phyloP scores from a whole-genome alignment of 352 stramenopile genomes.

The Phytophthora idaei region DNA sequence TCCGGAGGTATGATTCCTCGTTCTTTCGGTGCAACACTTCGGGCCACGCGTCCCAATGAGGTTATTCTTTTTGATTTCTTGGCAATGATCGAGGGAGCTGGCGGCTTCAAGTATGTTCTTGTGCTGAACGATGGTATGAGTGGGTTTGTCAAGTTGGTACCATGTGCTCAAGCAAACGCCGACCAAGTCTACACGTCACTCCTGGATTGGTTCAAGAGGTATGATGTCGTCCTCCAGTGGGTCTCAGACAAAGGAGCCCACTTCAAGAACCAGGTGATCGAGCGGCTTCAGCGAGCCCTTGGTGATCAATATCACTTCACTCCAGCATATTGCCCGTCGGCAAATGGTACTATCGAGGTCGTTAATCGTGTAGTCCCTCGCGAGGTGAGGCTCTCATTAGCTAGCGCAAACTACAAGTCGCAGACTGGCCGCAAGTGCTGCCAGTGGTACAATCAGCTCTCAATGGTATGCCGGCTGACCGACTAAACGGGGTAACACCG shows the following conservation, averaged over 20 bases:
- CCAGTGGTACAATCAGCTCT: slow-evolving; percentile 17
- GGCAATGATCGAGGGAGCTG: not conserved
- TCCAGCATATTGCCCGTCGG: too few species aligned
- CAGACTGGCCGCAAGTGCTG: slow-evolving; percentile 10
- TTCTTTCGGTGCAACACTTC: not conserved
- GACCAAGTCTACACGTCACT: not conserved
- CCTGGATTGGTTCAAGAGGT: not conserved
- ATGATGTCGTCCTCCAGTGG: not conserved
- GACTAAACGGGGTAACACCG: not conserved
- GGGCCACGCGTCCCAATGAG: not conserved
- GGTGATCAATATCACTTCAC: not conserved
- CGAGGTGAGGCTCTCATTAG: not conserved
- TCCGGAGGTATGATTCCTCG: not conserved
- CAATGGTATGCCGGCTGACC: slow-evolving; percentile 15
- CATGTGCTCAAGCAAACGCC: not conserved
- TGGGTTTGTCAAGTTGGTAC: not conserved
- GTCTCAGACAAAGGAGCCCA: not conserved
- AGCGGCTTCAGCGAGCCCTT: not conserved
- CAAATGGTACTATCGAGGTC: too few species aligned
- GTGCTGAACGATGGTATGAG: not conserved
- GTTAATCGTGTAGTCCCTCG: too few species aligned
- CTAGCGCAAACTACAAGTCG: not conserved
- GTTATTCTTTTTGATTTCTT: not conserved
- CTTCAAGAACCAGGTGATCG: not conserved
- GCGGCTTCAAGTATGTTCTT: not conserved